These are phyloP conservation scores for Ottelia alismoides DNA, from an alignment of 106 monocot genomes.

Conservation along the genomic window DNA sequence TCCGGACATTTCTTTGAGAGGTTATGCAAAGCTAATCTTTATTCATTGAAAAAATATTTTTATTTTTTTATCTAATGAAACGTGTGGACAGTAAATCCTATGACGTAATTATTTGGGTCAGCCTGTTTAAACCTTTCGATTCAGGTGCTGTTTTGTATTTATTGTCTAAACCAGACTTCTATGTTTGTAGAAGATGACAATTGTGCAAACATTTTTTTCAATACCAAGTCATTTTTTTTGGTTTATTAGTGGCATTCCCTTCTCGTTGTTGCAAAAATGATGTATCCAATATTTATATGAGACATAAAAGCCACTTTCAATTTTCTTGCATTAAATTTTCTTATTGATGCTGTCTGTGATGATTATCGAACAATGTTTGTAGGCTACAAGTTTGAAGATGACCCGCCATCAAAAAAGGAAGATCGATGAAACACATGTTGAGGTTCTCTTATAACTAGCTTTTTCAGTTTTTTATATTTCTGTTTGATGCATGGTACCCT, in stretches of 20 bases:
- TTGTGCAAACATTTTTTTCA: too few species aligned
- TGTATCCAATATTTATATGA: too few species aligned
- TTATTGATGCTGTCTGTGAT: slow-evolving; percentile 12
- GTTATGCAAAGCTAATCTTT: background rate
- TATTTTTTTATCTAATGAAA: too few species aligned
- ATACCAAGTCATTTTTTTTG: background rate
- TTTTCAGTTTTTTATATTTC: too few species aligned
- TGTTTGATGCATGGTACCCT: too few species aligned
- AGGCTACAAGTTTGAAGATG: slow-evolving; percentile 99
- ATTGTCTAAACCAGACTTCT: background rate
- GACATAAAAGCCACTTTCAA: too few species aligned
- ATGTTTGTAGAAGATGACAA: too few species aligned
- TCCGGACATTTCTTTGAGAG: background rate
- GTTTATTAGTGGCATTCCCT: background rate
- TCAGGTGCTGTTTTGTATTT: background rate
- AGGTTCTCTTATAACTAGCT: too few species aligned
- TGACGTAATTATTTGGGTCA: too few species aligned
- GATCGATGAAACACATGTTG: slow-evolving; percentile 97
- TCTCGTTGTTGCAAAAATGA: background rate
- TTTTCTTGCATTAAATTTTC: too few species aligned
- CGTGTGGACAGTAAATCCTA: too few species aligned
- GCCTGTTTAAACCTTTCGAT: background rate
- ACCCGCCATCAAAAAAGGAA: slow-evolving; percentile 89
- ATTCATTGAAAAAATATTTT: background rate
- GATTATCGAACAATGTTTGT: too few species aligned